Evolutionary conservation across 768 basidiomycete genomes (phyloP), one percentile per base, ranked within the genome.

Genomic region (Leccinum rimulosum): DNA sequence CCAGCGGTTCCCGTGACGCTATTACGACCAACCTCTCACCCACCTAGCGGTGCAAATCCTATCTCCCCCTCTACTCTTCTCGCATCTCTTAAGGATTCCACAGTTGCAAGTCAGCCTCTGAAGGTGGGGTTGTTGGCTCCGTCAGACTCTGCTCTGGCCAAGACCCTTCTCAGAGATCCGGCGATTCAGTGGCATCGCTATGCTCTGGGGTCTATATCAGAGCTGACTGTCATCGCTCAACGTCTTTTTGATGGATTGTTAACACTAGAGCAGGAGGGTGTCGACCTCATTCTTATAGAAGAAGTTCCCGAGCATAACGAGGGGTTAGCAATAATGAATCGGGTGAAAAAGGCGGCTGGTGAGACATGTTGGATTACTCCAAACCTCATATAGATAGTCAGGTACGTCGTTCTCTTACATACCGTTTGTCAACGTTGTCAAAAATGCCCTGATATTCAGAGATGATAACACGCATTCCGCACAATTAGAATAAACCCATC

Each of bases 311-410:
- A 97, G 72, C 83, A 82, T 30, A 81, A 84, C 36, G 88, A 97
- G 67, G 96, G 96, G 0, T 74, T 97, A 30, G 96, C 96, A 6
- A 84, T 98, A 30, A 98, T 97, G 93, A 97, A 98, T 72, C 82
- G 96, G 17, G 85, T 95, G 27, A 82, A 83, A 61, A 98, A 98
- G 70, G 95, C 96, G 2, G 94, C 95, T 7, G 84, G 87, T 4
- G 83, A 87, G 52, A 66, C 64, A 10, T 60, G 61, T 38, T 78
- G 77, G 75, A 60, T 79, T 9, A 22, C 40, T 25, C 51, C 58
- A 11, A 17, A 48, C 40, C 47, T 58, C 22, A 9, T 33, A 30
- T 71, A 71, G 61, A 62, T 45, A 49, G 49, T 8, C 54, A 60
- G 49, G 67, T 71, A 50, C 43, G 68, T 63, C 54, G 7, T 25